A percentile compares a stretch with the other conserved stretches of the same genome.
phyloP scores from a whole-genome alignment of 2,329 filamentous ascomycete genomes.

The Sporothrix schenckii region DNA sequence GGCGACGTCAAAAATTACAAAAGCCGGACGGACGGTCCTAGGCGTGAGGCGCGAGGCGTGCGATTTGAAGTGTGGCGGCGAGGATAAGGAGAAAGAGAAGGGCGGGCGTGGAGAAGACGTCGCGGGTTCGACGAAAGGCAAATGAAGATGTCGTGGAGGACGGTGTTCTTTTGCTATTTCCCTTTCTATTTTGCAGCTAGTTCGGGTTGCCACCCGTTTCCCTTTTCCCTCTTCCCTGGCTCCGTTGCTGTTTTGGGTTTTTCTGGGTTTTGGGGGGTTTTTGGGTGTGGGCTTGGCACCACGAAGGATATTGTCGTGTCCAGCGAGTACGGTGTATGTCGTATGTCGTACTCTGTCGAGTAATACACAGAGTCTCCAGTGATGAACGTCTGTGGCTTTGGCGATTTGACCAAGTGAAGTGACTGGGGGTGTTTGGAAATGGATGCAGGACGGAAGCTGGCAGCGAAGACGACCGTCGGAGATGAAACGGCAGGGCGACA shows the following conservation, averaged over 20 bases:
- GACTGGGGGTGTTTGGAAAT: not conserved
- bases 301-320: constrained; percentile 22
- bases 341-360: not conserved
- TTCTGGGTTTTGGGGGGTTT: constrained; percentile 9
- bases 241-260: constrained; percentile 26
- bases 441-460: not conserved
- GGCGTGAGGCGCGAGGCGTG: not conserved
- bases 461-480: not conserved
- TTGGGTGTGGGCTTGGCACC: constrained; percentile 24
- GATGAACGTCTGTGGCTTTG: not conserved
- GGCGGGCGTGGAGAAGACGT: too few relatives aligned
- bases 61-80: not conserved
- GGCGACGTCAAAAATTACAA: constrained; percentile 16
- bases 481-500: not conserved
- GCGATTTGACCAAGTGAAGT: not conserved
- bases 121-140: not conserved
- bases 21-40: not conserved
- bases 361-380: not conserved
- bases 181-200: constrained; percentile 21
- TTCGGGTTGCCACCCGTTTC: constrained; percentile 16
- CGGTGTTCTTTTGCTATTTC: not conserved
- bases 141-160: constrained; percentile 8
- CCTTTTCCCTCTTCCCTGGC: constrained; percentile 6
- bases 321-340: not conserved
- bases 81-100: not conserved